Percentiles rank a stretch among this genome's conserved stretches.
Evolutionary conservation across 2,329 filamentous ascomycete species (phyloP).

Genomic region (Pseudogymnoascus sp.): DNA sequence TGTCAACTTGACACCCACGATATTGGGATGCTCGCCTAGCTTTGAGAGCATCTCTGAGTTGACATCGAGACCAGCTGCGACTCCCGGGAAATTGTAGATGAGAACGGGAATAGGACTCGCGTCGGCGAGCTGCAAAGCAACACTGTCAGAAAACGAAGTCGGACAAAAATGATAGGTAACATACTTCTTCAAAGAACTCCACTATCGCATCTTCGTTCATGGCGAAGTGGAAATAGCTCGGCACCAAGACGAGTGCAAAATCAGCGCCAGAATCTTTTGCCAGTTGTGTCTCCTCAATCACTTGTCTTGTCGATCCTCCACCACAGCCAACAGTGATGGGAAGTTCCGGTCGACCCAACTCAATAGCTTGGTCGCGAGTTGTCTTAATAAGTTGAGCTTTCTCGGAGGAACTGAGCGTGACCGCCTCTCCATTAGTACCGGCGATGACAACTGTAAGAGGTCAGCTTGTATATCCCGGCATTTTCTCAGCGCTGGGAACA

Average conservation of each 20-base stretch:
- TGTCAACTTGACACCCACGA: slow-evolving; percentile 30
- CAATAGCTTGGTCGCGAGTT: slow-evolving; percentile 30
- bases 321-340: slow-evolving; percentile 35
- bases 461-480: neutral
- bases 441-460: slow-evolving; percentile 29
- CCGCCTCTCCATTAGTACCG: slow-evolving; percentile 38
- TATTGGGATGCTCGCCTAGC: slow-evolving; percentile 29
- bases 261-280: slow-evolving; percentile 32
- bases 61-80: slow-evolving; percentile 35
- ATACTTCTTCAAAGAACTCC: slow-evolving; percentile 41
- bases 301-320: slow-evolving; percentile 32
- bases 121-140: slow-evolving; percentile 28
- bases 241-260: slow-evolving; percentile 31
- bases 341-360: slow-evolving; percentile 21
- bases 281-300: slow-evolving; percentile 31
- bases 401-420: slow-evolving; percentile 32
- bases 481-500: neutral
- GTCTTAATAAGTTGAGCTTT: slow-evolving; percentile 32
- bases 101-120: slow-evolving; percentile 34
- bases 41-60: slow-evolving; percentile 31
- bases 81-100: slow-evolving; percentile 40
- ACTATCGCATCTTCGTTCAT: slow-evolving; percentile 40
- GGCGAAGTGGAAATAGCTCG: slow-evolving; percentile 33
- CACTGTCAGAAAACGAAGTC: slow-evolving; percentile 5
- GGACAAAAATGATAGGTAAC: neutral